Base-by-base conservation (phyloP, 176 grass and related monocot genomes). In the Tillandsia fasciculata region DNA sequence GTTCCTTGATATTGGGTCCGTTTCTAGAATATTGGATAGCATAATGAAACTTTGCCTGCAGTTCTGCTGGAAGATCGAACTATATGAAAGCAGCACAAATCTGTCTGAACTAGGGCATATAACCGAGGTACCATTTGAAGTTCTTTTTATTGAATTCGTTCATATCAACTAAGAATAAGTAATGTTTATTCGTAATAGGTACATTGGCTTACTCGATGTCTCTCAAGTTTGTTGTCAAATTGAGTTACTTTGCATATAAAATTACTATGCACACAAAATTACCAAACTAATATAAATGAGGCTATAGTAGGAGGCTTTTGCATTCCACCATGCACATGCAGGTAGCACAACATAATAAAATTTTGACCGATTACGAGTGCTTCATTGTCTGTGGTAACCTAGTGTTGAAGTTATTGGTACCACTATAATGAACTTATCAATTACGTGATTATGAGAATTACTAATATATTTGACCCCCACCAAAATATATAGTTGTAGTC, bases 11-110 rank as follows among this genome's bases (percentile, higher is more conserved):
- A 93, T 97, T 64, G 94, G 94, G 81, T 97, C 94, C 26, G 85
- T 97, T 3, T 97, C 89, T 71, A 90, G 94, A 81, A 93, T 97
- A 81, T 73, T 97, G 14, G 89, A 92, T 69, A 90, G 86, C 78
- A 93, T 93, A 72, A 97, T 97, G 94, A 93, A 97, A 83, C 84
- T 97, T 17, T 97, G 94, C 72, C 74, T 93, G 77, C 89, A 93
- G 63, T 97, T 97, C 68, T 97, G 94, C 72, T 93, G 94, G 94
- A 93, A 74, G 9, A 91, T 97, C 1, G 89, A 97, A 71, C 89
- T 87, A 77, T 83, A 85, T 52, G 86, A 88, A 71, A 87, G 71
- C 28, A 78, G 75, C 0, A 64, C 82, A 78, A 92, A 80, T 70
- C 77, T 90, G 75, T 72, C 80, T 75, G 82, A 87, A 72, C 79